Percentiles rank a stretch among this genome's conserved stretches.
phyloP scores from a whole-genome alignment of 2,329 filamentous ascomycete species.

The Zymoseptoria tritici region DNA sequence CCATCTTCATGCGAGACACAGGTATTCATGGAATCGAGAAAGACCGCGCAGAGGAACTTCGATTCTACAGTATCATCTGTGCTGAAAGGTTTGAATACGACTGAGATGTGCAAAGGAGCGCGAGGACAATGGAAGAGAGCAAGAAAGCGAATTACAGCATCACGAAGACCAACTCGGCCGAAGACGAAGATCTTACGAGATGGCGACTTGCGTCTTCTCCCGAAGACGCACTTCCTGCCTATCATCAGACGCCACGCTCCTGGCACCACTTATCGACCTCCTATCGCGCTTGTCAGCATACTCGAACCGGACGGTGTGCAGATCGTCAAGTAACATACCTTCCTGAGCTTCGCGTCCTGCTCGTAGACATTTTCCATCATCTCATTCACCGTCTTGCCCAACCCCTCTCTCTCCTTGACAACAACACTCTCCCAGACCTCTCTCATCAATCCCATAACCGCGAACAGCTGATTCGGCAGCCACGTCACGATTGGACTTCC shows the following conservation, averaged over 20 bases:
- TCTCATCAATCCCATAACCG: conserved; percentile 65
- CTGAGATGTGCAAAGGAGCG: not conserved
- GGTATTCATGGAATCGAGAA: not conserved
- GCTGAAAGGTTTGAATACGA: not conserved
- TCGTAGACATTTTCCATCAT: conserved; percentile 61
- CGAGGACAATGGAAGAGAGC: not conserved
- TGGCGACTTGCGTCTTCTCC: not conserved
- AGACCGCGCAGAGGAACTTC: not conserved
- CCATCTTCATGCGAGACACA: not conserved
- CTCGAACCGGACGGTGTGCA: not conserved
- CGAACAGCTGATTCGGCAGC: conserved; percentile 73
- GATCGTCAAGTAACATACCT: conserved; percentile 28
- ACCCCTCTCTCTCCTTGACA: conserved; percentile 10
- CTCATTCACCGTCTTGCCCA: conserved; percentile 26
- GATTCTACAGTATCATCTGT: not conserved
- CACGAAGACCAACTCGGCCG: not conserved
- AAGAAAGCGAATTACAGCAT: not conserved
- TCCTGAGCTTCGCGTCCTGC: conserved; percentile 59
- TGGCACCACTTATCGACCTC: conserved; percentile 68
- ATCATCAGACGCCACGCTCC: conserved; percentile 7
- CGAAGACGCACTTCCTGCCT: not conserved
- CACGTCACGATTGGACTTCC: conserved; percentile 78
- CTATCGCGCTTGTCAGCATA: not conserved
- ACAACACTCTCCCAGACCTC: conserved; percentile 43
- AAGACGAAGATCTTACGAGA: not conserved